Evolutionary conservation across 75 land plant genomes (phyloP).

Genomic region (Cunninghamia lanceolata): DNA sequence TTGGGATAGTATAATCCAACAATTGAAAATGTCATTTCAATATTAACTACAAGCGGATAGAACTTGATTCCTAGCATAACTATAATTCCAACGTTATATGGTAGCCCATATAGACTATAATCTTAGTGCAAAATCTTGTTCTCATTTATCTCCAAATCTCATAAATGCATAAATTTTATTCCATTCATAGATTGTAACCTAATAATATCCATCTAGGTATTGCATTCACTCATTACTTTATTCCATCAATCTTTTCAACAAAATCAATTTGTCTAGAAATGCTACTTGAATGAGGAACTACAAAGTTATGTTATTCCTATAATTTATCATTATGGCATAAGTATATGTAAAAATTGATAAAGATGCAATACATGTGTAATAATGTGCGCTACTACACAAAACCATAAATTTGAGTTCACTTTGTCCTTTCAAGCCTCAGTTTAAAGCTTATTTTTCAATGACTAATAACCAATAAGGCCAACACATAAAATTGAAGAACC

Average conservation of each 20-base stretch:
- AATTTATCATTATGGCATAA: not conserved
- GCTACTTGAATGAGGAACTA: not conserved
- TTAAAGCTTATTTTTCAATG: conserved; percentile 14
- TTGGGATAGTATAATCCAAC: no score
- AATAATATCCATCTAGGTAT: not conserved
- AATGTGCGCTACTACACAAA: conserved; percentile 21
- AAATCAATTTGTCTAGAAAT: not conserved
- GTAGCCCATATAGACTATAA: conserved; percentile 14
- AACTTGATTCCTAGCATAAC: no score
- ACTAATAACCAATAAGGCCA: conserved; percentile 13
- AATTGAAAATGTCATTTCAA: no score
- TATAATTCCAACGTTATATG: no score
- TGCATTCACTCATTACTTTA: not conserved
- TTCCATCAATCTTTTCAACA: not conserved
- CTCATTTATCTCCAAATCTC: conserved; percentile 11
- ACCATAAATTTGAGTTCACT: conserved; percentile 16
- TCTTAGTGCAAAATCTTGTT: conserved; percentile 19
- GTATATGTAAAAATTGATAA: not conserved
- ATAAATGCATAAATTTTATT: conserved; percentile 20
- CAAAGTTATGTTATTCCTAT: not conserved
- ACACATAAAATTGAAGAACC: conserved; percentile 14
- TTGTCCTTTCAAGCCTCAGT: conserved; percentile 6
- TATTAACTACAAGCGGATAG: no score
- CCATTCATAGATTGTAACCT: conserved; percentile 22
- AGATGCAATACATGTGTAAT: conserved; percentile 5